These are phyloP conservation scores for Porphyridium purpureum DNA, from an alignment of 23 red algal species.

Conservation along the genomic window DNA sequence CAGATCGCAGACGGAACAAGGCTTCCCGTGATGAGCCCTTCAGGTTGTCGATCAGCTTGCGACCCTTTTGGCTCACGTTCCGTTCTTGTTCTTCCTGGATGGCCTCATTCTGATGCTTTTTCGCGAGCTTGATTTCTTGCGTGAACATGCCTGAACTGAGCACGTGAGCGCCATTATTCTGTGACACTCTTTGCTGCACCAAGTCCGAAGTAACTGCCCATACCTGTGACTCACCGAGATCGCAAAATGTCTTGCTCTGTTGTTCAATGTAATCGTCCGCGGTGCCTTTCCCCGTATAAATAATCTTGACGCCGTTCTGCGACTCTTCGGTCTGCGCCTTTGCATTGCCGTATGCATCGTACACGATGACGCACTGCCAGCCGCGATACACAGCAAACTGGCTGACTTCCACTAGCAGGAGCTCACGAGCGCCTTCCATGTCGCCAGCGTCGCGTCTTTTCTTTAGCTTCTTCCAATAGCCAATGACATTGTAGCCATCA, in stretches of 20 bases:
- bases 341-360: constrained; percentile 13
- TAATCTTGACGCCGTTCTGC: constrained; percentile 7
- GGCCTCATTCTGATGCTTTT: not conserved
- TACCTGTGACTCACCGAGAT: constrained; percentile 1
- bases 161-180: constrained; percentile 39
- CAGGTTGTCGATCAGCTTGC: not conserved
- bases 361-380: constrained; percentile 60
- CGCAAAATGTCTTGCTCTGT: not conserved
- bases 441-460: constrained; percentile 33
- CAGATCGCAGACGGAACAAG: not conserved
- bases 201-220: constrained; percentile 46
- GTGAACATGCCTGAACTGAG: constrained; percentile 31
- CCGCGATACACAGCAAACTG: constrained; percentile 25
- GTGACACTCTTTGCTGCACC: constrained; percentile 14
- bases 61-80: not conserved
- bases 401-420: constrained; percentile 18
- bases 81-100: not conserved
- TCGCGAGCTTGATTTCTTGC: constrained; percentile 20
- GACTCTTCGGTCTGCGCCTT: not conserved
- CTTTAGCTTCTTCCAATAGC: constrained; percentile 27
- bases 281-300: constrained; percentile 40
- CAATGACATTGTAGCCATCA: constrained; percentile 67
- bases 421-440: constrained; percentile 21
- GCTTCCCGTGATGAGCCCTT: not conserved
- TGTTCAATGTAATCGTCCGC: constrained; percentile 46